Conservation (phyloP, 768 basidiomycete genomes). For the Boletus rufocinnamomeus region DNA sequence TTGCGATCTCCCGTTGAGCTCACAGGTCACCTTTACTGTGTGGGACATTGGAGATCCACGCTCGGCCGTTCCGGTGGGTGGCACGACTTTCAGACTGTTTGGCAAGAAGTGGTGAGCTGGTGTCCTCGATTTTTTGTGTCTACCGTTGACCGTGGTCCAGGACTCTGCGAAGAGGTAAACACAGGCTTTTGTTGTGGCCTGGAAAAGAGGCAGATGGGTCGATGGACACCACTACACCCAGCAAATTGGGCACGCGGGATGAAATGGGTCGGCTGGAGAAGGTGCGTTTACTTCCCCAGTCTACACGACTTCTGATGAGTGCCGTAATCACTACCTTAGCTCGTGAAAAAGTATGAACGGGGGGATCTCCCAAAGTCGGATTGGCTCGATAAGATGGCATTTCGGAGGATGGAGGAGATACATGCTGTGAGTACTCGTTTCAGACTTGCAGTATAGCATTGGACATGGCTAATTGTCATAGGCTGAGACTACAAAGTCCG, state of each 20-base stretch:
- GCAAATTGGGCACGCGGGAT: slow-evolving; percentile 77
- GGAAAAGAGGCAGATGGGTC: slow-evolving; percentile 85
- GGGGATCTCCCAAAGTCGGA: slow-evolving; percentile 93
- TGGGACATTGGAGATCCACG: slow-evolving; percentile 93
- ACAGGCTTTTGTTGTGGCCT: slow-evolving; percentile 82
- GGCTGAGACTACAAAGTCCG: slow-evolving; percentile 90
- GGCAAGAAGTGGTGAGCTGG: slow-evolving; percentile 82
- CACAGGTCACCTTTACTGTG: slow-evolving; percentile 91
- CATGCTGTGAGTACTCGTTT: slow-evolving; percentile 65
- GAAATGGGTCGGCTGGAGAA: slow-evolving; percentile 97
- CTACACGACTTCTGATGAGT: neutral
- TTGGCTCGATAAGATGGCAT: slow-evolving; percentile 93
- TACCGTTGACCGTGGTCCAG: slow-evolving; percentile 40
- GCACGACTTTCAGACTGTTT: slow-evolving; percentile 87
- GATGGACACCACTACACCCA: slow-evolving; percentile 80
- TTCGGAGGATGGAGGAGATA: slow-evolving; percentile 92
- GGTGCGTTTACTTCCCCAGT: slow-evolving; percentile 41
- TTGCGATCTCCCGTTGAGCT: slow-evolving; percentile 86
- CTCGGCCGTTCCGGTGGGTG: slow-evolving; percentile 81
- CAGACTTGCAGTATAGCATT: slow-evolving; percentile 1
- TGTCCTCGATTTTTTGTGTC: neutral
- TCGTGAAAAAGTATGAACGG: slow-evolving; percentile 94
- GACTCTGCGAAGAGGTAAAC: slow-evolving; percentile 89
- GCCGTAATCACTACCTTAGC: slow-evolving; percentile 37
- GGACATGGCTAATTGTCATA: slow-evolving; percentile 33